These are phyloP conservation scores for Suillus discolor DNA, from an alignment of 768 basidiomycete species.

Conservation along the genomic window DNA sequence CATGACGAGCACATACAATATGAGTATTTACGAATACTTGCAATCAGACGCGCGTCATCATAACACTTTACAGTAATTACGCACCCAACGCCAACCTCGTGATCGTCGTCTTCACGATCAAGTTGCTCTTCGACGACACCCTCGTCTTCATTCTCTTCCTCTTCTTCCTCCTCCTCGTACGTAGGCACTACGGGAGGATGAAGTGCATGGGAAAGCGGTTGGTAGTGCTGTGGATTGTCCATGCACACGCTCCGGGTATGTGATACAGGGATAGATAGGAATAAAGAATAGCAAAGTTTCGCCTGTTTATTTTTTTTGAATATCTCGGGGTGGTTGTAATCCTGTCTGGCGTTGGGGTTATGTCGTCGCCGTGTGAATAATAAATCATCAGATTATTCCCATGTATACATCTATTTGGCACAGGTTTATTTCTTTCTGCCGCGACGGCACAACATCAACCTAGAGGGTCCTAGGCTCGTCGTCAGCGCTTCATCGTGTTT, in stretches of 20 bases:
- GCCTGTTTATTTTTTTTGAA: slow-evolving; percentile 9
- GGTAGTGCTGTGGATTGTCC: slow-evolving; percentile 80
- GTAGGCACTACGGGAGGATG: slow-evolving; percentile 49
- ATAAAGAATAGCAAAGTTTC: slow-evolving; percentile 15
- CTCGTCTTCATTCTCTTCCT: slow-evolving; percentile 75
- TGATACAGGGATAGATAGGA: slow-evolving; percentile 8
- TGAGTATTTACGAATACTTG: slow-evolving; percentile 14
- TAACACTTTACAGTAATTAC: slow-evolving; percentile 20
- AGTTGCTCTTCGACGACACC: slow-evolving; percentile 73
- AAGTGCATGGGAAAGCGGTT: slow-evolving; percentile 78
- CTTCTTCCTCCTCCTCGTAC: slow-evolving; percentile 58
- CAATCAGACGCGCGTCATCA: slow-evolving; percentile 12
- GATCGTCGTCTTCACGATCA: slow-evolving; percentile 48
- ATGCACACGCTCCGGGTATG: slow-evolving; percentile 26
- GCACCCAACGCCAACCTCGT: slow-evolving; percentile 37
- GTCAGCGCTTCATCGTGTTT: neutral
- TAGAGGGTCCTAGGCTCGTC: neutral
- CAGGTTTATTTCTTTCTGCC: slow-evolving; percentile 2
- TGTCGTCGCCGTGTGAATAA: slow-evolving; percentile 11
- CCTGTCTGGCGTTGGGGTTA: slow-evolving; percentile 6
- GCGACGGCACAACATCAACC: neutral
- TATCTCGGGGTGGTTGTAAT: slow-evolving; percentile 12
- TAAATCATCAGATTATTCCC: slow-evolving; percentile 8
- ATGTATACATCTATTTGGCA: slow-evolving; percentile 9
- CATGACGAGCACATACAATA: slow-evolving; percentile 17